Evolutionary conservation across 139 green algal species (phyloP).

Genomic region (Eudorina sp.): DNA sequence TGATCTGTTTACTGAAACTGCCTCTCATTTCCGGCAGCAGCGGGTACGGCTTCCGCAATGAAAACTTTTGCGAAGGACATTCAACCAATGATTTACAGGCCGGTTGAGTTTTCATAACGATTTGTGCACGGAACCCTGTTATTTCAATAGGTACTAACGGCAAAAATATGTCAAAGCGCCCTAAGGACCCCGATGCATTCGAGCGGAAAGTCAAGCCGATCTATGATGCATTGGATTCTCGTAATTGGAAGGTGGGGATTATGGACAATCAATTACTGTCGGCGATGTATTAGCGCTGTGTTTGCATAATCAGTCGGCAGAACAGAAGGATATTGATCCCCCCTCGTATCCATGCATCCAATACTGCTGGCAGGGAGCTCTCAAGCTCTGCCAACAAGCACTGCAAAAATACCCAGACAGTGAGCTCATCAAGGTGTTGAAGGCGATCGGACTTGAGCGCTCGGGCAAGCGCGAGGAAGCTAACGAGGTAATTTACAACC

Average conservation of each 20-base stretch:
- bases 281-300: neutral
- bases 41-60: no score
- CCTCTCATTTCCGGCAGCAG: no score
- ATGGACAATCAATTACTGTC: neutral
- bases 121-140: no score
- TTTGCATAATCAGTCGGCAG: neutral
- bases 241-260: conserved; percentile 79
- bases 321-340: neutral
- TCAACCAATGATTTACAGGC: no score
- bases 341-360: neutral
- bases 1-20: no score
- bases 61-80: no score
- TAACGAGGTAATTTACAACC: conserved; percentile 71
- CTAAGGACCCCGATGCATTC: conserved; percentile 58
- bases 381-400: conserved; percentile 75
- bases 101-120: no score
- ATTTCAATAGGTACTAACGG: no score
- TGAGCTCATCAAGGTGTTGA: conserved; percentile 71
- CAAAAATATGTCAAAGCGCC: conserved; percentile 24
- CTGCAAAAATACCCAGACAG: conserved; percentile 78
- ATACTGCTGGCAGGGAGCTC: conserved; percentile 63
- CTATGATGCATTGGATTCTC: conserved; percentile 84
- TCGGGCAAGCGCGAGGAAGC: conserved; percentile 66
- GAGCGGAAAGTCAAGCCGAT: conserved; percentile 77
- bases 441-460: conserved; percentile 70